Base-by-base conservation (phyloP, 805 yeast species). In the Candida loeiensis region DNA sequence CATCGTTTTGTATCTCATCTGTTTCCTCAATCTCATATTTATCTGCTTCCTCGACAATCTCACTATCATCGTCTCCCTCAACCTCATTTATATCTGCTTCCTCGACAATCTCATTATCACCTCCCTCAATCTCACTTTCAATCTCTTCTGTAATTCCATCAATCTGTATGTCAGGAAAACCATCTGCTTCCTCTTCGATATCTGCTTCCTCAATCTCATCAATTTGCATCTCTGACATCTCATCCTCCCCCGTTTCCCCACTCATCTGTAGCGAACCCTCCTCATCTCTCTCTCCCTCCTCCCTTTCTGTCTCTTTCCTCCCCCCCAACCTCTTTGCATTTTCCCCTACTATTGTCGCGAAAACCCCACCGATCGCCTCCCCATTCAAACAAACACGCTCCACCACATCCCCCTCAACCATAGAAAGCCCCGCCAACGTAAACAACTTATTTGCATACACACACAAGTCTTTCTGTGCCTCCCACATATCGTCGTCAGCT, bases 361-460 rank as follows among this genome's bases (percentile, higher is more conserved):
- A 67, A 6, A 63, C 45, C 0, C 58, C 44, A 4, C 76, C 76
- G 12, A 74, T 45, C 20, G 43, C 52, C 2, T 49, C 51, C 11
- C 51, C 26, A 48, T 76, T 76, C 36, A 72, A 53, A 19, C 45
- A 45, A 5, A 76, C 38, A 48, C 81, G 58, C 5, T 50, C 43
- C 5, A 45, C 39, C 2, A 64, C 41, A 3, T 35, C 48, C 0
- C 46, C 48, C 16, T 56, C 53, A 3, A 69, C 50, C 41, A 71
- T 53, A 0, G 61, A 64, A 6, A 63, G 43, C 14, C 63, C 59
- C 11, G 55, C 40, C 28, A 76, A 55, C 5, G 60, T 54, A 13
- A 63, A 48, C 29, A 76, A 39, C 44, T 73, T 73, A 19, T 69
- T 55, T 0, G 71, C 55, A 38, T 51, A 67, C 13, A 70, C 64